Evolutionary conservation across 116 monocot species (phyloP), one percentile per base, ranked within the genome.

Genomic region (Cymodocea nodosa): DNA sequence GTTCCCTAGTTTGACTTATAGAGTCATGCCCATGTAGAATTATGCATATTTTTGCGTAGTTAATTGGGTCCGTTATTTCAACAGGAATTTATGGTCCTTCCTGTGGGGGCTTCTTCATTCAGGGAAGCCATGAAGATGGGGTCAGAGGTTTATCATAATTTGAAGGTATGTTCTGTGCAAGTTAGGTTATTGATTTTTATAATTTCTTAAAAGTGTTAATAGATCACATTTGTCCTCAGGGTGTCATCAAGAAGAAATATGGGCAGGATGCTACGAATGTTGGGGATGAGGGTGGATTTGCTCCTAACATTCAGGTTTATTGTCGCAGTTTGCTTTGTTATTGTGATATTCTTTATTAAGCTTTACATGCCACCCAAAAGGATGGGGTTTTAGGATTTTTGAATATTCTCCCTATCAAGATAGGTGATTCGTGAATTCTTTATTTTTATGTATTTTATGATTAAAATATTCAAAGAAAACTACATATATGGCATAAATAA

Each of bases 211-310:
- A 30, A 3, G 1, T 30, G 30, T 30, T 30, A 30, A 30, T 3
- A 30, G 30, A 1, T 30, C 30, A 3, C 30, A 30, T 30, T 51
- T 16, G 23, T 69, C 19, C 44, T 77, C 12, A 95, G 90, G 58
- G 71, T 71, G 92, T 91, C 0, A 90, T 95, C 60, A 87, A 90
- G 85, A 97, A 97, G 78, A 97, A 90, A 62, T 97, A 90, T 23
- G 91, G 90, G 5, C 90, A 90, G 71, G 95, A 90, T 84, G 95
- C 90, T 51, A 90, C 90, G 48, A 97, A 97, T 85, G 95, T 97
- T 60, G 95, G 95, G 15, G 95, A 97, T 80, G 95, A 97, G 71
- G 94, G 94, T 79, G 94, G 94, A 60, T 89, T 94, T 81, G 89
- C 94, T 69, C 94, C 94, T 50, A 94, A 90, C 67, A 90, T 94